Percentiles rank a stretch among this genome's conserved stretches.
Conservation (phyloP, 2,329 filamentous ascomycete genomes). For the Dactylellina parvicollis region DNA sequence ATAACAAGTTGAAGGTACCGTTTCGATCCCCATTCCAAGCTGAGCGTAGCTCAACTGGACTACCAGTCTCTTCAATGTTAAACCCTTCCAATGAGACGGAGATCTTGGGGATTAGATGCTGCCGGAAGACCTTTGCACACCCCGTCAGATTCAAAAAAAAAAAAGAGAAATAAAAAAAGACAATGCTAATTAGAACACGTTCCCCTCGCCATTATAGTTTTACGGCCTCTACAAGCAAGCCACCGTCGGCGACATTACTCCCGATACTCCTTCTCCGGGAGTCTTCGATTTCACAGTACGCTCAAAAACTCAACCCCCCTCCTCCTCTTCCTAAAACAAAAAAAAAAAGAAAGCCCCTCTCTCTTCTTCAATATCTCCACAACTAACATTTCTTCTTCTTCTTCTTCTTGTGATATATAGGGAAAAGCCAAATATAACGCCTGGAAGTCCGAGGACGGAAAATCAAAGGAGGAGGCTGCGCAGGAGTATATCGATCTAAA, state of each 20-base stretch:
- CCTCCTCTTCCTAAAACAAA: slow-evolving; percentile 1
- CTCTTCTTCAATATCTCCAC: too few relatives aligned
- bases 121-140: too few relatives aligned
- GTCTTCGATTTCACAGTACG: slow-evolving; percentile 49
- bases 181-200: neutral
- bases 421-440: slow-evolving; percentile 55
- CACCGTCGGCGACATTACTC: slow-evolving; percentile 50
- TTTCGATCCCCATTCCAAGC: neutral
- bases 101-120: too few relatives aligned
- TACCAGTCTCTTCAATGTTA: too few relatives aligned
- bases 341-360: too few relatives aligned
- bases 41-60: too few relatives aligned
- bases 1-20: slow-evolving; percentile 33
- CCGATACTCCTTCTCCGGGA: slow-evolving; percentile 45
- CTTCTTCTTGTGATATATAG: slow-evolving; percentile 15
- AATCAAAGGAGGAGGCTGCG: slow-evolving; percentile 49
- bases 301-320: neutral
- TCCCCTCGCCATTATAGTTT: slow-evolving; percentile 34
- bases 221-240: slow-evolving; percentile 55
- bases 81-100: too few relatives aligned
- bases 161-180: too few relatives aligned
- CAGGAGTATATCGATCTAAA: slow-evolving; percentile 46
- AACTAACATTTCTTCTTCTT: too few relatives aligned
- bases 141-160: too few relatives aligned
- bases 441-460: slow-evolving; percentile 52